Conservation (phyloP, 805 yeast species). For the Myxozyma mucilagina region DNA sequence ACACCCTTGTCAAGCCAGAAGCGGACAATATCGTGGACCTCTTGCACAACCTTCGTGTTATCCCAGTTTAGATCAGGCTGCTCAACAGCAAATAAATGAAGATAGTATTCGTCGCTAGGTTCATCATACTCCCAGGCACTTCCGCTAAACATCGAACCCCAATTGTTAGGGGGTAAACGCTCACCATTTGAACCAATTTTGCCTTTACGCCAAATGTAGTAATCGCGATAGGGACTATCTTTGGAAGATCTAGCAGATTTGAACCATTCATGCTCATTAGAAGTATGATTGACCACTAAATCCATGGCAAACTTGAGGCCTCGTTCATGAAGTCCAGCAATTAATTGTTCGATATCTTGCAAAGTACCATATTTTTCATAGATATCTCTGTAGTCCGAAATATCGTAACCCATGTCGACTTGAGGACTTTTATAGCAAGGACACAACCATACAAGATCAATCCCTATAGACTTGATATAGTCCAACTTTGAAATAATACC, state of each 20-base stretch:
- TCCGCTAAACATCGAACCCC: conserved; percentile 49
- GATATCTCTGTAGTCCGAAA: conserved; percentile 55
- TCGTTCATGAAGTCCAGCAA: conserved; percentile 51
- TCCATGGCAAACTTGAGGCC: conserved; percentile 57
- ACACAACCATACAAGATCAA: conserved; percentile 57
- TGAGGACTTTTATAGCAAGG: conserved; percentile 63
- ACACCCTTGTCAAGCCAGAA: conserved; percentile 60
- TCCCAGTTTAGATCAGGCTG: conserved; percentile 72
- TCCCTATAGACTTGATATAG: conserved; percentile 52
- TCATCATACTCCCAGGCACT: conserved; percentile 62
- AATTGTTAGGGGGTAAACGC: conserved; percentile 59
- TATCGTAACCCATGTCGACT: conserved; percentile 66
- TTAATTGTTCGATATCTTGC: conserved; percentile 43
- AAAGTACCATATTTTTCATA: conserved; percentile 38
- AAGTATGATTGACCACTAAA: conserved; percentile 61
- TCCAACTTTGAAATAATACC: conserved; percentile 56
- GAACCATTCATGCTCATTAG: conserved; percentile 58
- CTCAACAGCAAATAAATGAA: conserved; percentile 53
- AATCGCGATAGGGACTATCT: conserved; percentile 58
- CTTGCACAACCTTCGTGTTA: conserved; percentile 45
- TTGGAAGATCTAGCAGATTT: conserved; percentile 54
- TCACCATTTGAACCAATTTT: conserved; percentile 48
- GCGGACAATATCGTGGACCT: conserved; percentile 50
- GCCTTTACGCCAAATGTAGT: conserved; percentile 61
- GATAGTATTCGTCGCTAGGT: conserved; percentile 54